Evolutionary conservation across 2,329 filamentous ascomycete species (phyloP).

Genomic region (Dothideomycetes sp.): DNA sequence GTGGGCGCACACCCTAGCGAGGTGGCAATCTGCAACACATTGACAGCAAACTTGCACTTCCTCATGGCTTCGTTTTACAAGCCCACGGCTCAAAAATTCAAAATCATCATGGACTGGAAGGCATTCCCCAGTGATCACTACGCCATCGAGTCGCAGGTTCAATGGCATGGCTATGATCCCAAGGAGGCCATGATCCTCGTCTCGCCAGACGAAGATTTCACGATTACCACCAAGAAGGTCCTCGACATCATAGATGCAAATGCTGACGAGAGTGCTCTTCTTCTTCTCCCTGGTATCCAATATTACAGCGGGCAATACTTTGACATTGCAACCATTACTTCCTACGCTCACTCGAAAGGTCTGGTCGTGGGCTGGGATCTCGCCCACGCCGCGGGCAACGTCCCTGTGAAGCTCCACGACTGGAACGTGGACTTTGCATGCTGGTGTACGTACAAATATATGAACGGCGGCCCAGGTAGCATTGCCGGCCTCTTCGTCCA

Average conservation of each 20-base stretch:
- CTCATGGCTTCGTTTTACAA: conserved; percentile 77
- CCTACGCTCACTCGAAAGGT: conserved; percentile 58
- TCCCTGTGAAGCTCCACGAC: conserved; percentile 69
- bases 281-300: conserved; percentile 78
- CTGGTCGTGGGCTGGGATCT: conserved; percentile 79
- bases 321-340: conserved; percentile 71
- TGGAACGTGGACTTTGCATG: conserved; percentile 87
- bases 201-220: conserved; percentile 37
- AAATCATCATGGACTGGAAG: conserved; percentile 81
- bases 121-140: conserved; percentile 88
- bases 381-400: conserved; percentile 77
- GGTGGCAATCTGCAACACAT: conserved; percentile 78
- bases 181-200: conserved; percentile 63
- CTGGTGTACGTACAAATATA: conserved; percentile 93
- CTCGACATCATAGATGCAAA: conserved; percentile 64
- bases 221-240: conserved; percentile 59
- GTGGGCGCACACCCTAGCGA: conserved; percentile 66
- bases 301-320: conserved; percentile 88
- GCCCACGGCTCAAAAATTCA: conserved; percentile 54
- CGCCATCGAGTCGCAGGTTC: conserved; percentile 71
- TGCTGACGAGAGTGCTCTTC: conserved; percentile 58
- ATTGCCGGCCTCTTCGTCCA: conserved; percentile 78
- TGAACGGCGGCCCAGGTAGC: conserved; percentile 73
- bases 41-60: conserved; percentile 76
- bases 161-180: conserved; percentile 56